Percentiles rank a stretch among this genome's conserved stretches.
These are phyloP conservation scores for Cutaneotrichosporon sp. DNA, from an alignment of 1,284 basidiomycete species.

Conservation along the genomic window DNA sequence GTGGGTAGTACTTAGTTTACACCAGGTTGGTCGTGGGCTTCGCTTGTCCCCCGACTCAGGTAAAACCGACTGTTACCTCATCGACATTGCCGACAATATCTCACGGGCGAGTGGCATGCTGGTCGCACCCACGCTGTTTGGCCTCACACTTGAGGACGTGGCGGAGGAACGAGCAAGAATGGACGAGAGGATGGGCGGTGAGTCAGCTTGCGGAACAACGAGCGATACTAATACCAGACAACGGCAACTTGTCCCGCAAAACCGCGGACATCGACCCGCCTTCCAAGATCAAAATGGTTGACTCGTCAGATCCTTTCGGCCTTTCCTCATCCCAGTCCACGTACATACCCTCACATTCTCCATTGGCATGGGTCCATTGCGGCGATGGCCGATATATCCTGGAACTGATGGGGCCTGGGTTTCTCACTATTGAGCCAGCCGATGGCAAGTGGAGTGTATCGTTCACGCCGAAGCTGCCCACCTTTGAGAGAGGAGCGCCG, in stretches of 20 bases:
- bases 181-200: background rate
- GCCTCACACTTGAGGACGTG: conserved; percentile 67
- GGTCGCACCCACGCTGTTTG: conserved; percentile 79
- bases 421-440: conserved; percentile 60
- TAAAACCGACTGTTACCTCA: conserved; percentile 79
- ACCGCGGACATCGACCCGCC: background rate
- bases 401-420: conserved; percentile 67
- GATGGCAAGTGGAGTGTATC: conserved; percentile 23
- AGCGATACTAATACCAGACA: no score
- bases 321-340: background rate
- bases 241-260: no score
- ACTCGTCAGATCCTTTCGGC: conserved; percentile 14
- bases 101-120: conserved; percentile 66
- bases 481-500: background rate
- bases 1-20: background rate
- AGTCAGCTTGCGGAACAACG: no score
- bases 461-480: conserved; percentile 22
- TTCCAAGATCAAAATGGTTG: background rate
- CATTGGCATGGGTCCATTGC: conserved; percentile 60
- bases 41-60: conserved; percentile 73
- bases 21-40: conserved; percentile 85
- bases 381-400: conserved; percentile 70
- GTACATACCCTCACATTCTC: background rate
- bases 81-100: conserved; percentile 84
- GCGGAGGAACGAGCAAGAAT: conserved; percentile 34